Conservation (phyloP, 805 yeast genomes). For the Candida odintsovae region DNA sequence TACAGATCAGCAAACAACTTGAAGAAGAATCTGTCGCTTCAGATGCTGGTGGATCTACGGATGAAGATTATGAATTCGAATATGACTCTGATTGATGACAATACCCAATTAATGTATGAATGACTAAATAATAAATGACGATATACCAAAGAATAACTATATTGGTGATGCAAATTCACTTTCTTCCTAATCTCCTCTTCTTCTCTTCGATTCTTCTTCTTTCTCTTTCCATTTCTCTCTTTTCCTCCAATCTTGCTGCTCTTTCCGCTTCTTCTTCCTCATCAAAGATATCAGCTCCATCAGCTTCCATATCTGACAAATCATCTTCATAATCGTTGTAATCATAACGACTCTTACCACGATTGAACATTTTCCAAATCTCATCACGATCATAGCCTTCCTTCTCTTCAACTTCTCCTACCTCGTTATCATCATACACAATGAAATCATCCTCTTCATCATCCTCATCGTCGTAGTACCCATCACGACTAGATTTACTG, state of each 20-base stretch:
- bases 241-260: constrained; percentile 73
- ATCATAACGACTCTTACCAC: constrained; percentile 48
- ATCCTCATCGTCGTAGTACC: constrained; percentile 35
- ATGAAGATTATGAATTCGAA: constrained; percentile 36
- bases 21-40: constrained; percentile 1
- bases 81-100: constrained; percentile 29
- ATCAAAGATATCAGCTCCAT: constrained; percentile 79
- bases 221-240: constrained; percentile 59
- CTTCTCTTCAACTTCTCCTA: constrained; percentile 16
- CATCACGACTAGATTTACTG: neutral
- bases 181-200: constrained; percentile 32
- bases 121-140: neutral
- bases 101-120: neutral
- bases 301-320: constrained; percentile 82
- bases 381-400: constrained; percentile 74
- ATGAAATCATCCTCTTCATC: constrained; percentile 48
- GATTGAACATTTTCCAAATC: constrained; percentile 81
- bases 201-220: constrained; percentile 42
- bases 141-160: neutral
- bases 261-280: constrained; percentile 72
- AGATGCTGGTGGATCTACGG: constrained; percentile 27
- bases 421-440: constrained; percentile 42
- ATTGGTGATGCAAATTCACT: constrained; percentile 1
- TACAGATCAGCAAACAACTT: constrained; percentile 4
- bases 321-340: constrained; percentile 42